Conservation (phyloP, 345 rosid species). For the Psidium friedrichsthalianum region DNA sequence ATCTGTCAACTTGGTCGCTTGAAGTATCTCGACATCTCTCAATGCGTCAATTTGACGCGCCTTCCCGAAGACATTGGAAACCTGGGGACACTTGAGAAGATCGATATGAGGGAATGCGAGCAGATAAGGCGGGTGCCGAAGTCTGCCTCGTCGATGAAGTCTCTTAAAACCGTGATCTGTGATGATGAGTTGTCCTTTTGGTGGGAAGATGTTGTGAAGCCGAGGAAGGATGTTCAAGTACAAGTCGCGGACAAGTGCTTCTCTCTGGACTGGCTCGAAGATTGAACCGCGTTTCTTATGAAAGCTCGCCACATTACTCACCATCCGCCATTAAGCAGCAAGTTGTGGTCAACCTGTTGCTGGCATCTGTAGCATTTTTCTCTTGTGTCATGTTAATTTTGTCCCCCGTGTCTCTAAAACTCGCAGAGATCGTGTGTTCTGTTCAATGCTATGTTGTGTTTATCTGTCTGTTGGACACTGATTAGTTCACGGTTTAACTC, state of each 20-base stretch:
- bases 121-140: constrained; percentile 23
- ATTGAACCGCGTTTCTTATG: constrained; percentile 13
- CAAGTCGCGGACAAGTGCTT: constrained; percentile 57
- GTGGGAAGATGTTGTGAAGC: constrained; percentile 45
- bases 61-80: constrained; percentile 60
- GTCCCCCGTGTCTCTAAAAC: neutral
- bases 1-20: constrained; percentile 41
- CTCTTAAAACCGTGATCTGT: constrained; percentile 51
- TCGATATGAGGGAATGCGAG: constrained; percentile 88
- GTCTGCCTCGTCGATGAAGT: constrained; percentile 35
- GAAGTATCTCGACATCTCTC: constrained; percentile 69
- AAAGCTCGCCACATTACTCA: neutral
- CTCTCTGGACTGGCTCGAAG: constrained; percentile 64
- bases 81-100: constrained; percentile 51
- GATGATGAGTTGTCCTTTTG: constrained; percentile 54
- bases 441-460: neutral
- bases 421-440: neutral
- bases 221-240: constrained; percentile 30
- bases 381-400: neutral
- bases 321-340: neutral
- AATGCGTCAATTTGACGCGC: constrained; percentile 42
- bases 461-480: neutral
- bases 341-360: neutral
- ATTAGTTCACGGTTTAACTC: neutral
- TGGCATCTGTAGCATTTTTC: neutral